Conservation (phyloP, 2,329 filamentous ascomycete species). For the Cladosporium cucumerinum region DNA sequence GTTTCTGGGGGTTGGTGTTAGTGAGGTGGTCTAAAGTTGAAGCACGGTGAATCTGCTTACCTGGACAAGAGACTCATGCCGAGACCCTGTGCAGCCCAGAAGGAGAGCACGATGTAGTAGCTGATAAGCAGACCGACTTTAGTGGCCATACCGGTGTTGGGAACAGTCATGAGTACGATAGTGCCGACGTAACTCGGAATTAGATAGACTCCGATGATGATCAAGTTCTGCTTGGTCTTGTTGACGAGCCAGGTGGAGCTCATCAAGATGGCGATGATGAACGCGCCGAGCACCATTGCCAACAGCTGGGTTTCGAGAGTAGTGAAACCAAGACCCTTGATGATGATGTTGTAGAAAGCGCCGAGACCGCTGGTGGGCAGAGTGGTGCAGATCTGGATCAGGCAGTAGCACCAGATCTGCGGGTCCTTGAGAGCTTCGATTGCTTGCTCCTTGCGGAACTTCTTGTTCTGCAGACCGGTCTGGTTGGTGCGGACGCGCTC, state of each 20-base stretch:
- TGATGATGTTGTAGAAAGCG: conserved; percentile 71
- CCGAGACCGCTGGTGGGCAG: conserved; percentile 70
- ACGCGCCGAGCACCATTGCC: conserved; percentile 70
- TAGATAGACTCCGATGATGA: conserved; percentile 64
- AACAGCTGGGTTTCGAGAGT: conserved; percentile 67
- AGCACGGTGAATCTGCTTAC: conserved; percentile 38
- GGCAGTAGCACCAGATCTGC: conserved; percentile 46
- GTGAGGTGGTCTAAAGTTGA: conserved; percentile 28
- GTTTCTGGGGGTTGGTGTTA: conserved; percentile 47
- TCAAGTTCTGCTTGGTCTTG: conserved; percentile 64
- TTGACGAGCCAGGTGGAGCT: conserved; percentile 65
- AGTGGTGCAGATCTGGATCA: conserved; percentile 67
- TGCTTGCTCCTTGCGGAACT: conserved; percentile 53
- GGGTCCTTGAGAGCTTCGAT: conserved; percentile 61
- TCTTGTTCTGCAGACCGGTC: conserved; percentile 46
- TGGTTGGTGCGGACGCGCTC: conserved; percentile 47
- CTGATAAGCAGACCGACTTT: conserved; percentile 66
- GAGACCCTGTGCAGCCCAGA: conserved; percentile 61
- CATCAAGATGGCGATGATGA: conserved; percentile 69
- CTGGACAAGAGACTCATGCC: conserved; percentile 26
- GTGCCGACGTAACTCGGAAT: conserved; percentile 70
- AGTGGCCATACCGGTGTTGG: conserved; percentile 55
- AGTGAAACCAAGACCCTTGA: conserved; percentile 64
- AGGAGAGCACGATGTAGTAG: conserved; percentile 74
- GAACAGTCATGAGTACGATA: conserved; percentile 67